phyloP scores from a whole-genome alignment of 192 early-diverging fungal genomes.

The Linnemannia exigua region DNA sequence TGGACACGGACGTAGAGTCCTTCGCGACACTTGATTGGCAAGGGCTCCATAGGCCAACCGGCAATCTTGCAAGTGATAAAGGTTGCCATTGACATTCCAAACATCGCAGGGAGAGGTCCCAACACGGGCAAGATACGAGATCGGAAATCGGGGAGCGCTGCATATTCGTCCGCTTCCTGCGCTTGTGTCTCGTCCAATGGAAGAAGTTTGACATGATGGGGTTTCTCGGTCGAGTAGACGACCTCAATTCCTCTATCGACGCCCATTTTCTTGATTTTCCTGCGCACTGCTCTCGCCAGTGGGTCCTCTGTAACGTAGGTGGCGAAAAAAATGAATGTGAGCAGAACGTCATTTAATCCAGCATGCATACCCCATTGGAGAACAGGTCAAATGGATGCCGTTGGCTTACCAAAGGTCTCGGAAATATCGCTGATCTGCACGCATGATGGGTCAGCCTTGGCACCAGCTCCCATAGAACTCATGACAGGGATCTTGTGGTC shows the following conservation, averaged over 20 bases:
- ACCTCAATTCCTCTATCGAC: constrained; percentile 90
- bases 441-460: constrained; percentile 95
- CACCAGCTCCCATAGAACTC: constrained; percentile 98
- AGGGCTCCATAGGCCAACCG: constrained; percentile 75
- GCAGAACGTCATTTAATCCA: neutral
- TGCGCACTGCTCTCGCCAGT: constrained; percentile 88
- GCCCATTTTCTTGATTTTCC: constrained; percentile 76
- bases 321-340: neutral
- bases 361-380: neutral
- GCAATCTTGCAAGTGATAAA: constrained; percentile 82
- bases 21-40: constrained; percentile 82
- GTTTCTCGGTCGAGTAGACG: constrained; percentile 96
- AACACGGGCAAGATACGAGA: constrained; percentile 87
- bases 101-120: constrained; percentile 94
- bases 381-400: neutral
- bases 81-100: constrained; percentile 93
- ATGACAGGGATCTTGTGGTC: constrained; percentile 83
- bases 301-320: constrained; percentile 83
- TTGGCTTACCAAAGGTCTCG: constrained; percentile 80
- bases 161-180: constrained; percentile 89
- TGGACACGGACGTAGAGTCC: constrained; percentile 81
- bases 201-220: constrained; percentile 89
- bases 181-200: constrained; percentile 89
- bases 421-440: constrained; percentile 97
- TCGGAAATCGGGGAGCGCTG: constrained; percentile 94